phyloP scores from a whole-genome alignment of 768 basidiomycete genomes.

The Cystobasidium onofrii region DNA sequence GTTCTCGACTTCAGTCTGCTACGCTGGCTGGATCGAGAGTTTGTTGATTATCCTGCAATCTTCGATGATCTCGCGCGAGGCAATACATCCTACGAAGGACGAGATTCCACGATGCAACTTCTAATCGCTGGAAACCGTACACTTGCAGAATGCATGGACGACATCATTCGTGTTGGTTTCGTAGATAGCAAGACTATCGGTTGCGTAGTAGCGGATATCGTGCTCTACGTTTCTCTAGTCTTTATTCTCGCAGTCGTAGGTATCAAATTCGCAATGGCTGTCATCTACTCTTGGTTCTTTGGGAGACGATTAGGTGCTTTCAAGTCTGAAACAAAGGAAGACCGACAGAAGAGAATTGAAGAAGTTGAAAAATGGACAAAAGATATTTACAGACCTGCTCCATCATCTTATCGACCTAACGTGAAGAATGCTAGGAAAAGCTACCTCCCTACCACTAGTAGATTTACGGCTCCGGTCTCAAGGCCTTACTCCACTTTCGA shows the following conservation, averaged over 20 bases:
- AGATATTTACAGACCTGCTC: conserved; percentile 90
- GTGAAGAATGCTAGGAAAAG: conserved; percentile 50
- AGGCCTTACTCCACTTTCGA: conserved; percentile 41
- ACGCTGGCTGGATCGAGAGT: conserved; percentile 68
- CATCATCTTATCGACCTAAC: conserved; percentile 80
- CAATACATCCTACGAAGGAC: conserved; percentile 66
- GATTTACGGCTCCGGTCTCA: conserved; percentile 62
- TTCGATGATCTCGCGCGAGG: conserved; percentile 68
- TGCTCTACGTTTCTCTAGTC: conserved; percentile 86
- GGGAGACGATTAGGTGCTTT: conserved; percentile 92
- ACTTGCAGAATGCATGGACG: conserved; percentile 72
- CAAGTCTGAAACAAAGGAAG: conserved; percentile 81
- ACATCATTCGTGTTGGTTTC: conserved; percentile 79
- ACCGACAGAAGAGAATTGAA: conserved; percentile 76
- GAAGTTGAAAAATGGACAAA: conserved; percentile 95
- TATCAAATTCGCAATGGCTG: conserved; percentile 92
- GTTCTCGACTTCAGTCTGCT: conserved; percentile 85
- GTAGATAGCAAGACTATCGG: conserved; percentile 91
- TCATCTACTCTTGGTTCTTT: conserved; percentile 95
- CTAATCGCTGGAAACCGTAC: conserved; percentile 61
- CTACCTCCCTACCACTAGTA: conserved; percentile 51
- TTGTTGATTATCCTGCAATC: conserved; percentile 72
- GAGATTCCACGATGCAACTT: conserved; percentile 80
- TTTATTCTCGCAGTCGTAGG: conserved; percentile 96
- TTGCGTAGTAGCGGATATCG: conserved; percentile 88